Evolutionary conservation across 176 grass and related monocot species (phyloP).

Genomic region (Musa acuminata): DNA sequence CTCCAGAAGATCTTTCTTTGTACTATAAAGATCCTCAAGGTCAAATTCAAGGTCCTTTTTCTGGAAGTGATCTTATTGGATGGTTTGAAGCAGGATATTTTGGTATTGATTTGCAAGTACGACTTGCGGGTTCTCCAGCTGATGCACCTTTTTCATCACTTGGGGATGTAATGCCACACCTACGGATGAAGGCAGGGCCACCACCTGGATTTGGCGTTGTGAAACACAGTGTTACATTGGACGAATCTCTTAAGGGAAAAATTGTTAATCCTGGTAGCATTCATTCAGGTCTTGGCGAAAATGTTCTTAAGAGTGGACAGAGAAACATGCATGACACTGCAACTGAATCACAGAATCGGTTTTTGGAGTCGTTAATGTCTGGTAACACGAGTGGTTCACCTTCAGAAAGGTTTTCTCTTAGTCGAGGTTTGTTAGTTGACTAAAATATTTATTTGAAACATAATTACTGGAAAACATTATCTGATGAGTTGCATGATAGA

Average conservation of each 20-base stretch:
- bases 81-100: constrained; percentile 97
- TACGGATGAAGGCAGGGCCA: constrained; percentile 75
- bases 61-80: constrained; percentile 80
- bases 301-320: constrained; percentile 33
- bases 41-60: constrained; percentile 91
- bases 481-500: background rate
- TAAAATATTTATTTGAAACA: background rate
- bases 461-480: background rate
- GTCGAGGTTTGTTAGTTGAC: constrained; percentile 53
- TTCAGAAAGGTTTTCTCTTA: constrained; percentile 27
- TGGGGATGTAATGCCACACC: constrained; percentile 96
- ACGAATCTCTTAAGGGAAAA: constrained; percentile 31
- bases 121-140: constrained; percentile 43
- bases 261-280: constrained; percentile 35
- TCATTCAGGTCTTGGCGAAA: constrained; percentile 36
- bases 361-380: constrained; percentile 89
- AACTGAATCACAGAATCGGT: constrained; percentile 72
- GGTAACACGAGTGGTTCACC: constrained; percentile 36
- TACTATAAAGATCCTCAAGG: constrained; percentile 94
- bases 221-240: constrained; percentile 36
- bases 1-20: constrained; percentile 77
- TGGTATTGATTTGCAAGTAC: constrained; percentile 86
- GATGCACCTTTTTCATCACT: constrained; percentile 82
- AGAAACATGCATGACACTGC: constrained; percentile 33
- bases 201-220: constrained; percentile 76